Evolutionary conservation across 805 yeast genomes (phyloP), one percentile per base, ranked within the genome.

Genomic region (Ogataea pilisensis): DNA sequence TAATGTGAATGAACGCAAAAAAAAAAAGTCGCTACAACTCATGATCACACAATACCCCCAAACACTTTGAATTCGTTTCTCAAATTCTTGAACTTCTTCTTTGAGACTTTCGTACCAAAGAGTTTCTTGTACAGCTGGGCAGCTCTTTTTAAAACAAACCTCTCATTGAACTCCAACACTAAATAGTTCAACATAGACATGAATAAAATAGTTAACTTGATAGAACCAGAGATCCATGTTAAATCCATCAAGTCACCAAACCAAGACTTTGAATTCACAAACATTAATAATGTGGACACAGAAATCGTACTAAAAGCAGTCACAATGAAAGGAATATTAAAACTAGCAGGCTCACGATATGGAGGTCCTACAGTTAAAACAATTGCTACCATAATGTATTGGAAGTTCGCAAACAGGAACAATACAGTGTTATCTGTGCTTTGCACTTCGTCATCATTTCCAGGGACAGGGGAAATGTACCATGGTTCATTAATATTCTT

Each of bases 301-400:
- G 68, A 36, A 0, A 73, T 41, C 0, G 95, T 75, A 1, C 67
- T 44, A 0, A 67, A 47, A 31, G 85, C 69, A 38, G 89, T 87
- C 2, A 68, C 31, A 38, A 93, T 66, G 58, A 89, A 91, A 6
- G 95, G 95, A 9, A 49, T 37, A 53, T 84, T 93, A 46, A 78
- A 70, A 21, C 65, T 61, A 51, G 82, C 76, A 1, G 90, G 81
- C 55, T 86, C 83, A 42, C 99, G 73, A 61, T 88, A 93, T 17
- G 99, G 99, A 8, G 93, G 90, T 0, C 99, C 99, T 11, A 78
- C 85, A 16, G 95, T 85, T 44, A 93, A 68, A n/a, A 89, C 77
- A 24, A 87, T 65, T 0, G 97, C 96, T 40, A 80, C 74, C 42
- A 88, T 65, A 36, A 95, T 84, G 61, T 93, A 93, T 67, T 93